Evolutionary conservation across 2,329 filamentous ascomycete species (phyloP), one percentile per base, ranked within the genome.

Genomic region (Penicillium vulpinum): DNA sequence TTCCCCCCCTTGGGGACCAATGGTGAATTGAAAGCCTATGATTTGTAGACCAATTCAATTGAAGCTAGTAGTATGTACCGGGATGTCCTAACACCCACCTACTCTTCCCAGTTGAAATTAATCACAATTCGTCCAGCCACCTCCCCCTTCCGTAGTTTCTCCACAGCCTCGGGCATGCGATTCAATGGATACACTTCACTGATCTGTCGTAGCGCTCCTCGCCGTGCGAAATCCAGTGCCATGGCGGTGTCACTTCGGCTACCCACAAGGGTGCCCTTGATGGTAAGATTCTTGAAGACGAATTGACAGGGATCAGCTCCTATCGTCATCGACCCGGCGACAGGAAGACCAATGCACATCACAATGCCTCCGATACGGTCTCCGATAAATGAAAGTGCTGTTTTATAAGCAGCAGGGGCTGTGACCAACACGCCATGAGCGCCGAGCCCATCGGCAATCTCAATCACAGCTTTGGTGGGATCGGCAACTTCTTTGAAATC

Each of bases 81-180:
- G 24, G 41, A 44, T 18, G 5, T 28, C 26, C 21, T 13, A 16
- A 31, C 3, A 9, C 24, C 26, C 16, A 1, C 21, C 8, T 22
- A 48, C 41, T 63, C 58, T 11, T 62, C 63, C 58, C 60, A 62
- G 31, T 83, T 81, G 61, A 84, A 84, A 62, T 83, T 79, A 21
- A 84, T 75, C 13, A 84, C 81, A 41, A 81, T 77, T 18, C 81
- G 70, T 2, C 82, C 82, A 8, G 81, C 79, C 43, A 84, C 75
- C 62, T 84, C 73, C 0, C 81, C 81, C 38, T 71, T 73, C 52
- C 73, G 73, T 61, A 84, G 64, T 62, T 79, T 78, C 63, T 82
- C 75, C 22, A 84, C 79, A 18, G 77, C 80, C 61, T 84, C 81
- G 16, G 81, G 70, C 43, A 83, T 74, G 39, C 75, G 62, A 33